These are phyloP conservation scores for Xylariales sp. DNA, from an alignment of 2,329 filamentous ascomycete species.

Conservation along the genomic window DNA sequence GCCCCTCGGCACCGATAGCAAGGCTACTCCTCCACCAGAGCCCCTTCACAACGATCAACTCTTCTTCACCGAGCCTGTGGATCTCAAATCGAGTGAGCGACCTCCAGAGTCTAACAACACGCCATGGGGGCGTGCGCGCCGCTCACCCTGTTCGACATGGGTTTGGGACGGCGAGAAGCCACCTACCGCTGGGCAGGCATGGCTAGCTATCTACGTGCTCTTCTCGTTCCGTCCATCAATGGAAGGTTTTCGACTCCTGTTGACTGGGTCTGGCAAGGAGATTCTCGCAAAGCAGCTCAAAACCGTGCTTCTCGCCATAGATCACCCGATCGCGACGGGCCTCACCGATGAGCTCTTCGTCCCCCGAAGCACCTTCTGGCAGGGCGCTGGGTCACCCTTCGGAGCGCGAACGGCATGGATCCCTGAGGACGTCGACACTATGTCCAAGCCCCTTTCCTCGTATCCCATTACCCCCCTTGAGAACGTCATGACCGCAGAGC, in stretches of 20 bases:
- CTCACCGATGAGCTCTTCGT: slow-evolving; percentile 53
- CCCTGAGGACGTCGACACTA: slow-evolving; percentile 54
- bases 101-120: slow-evolving; percentile 65
- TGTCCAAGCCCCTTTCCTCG: slow-evolving; percentile 55
- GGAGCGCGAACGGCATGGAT: slow-evolving; percentile 73
- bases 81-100: slow-evolving; percentile 62
- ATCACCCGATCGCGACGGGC: slow-evolving; percentile 56
- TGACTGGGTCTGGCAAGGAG: slow-evolving; percentile 55
- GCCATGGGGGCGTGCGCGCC: slow-evolving; percentile 66
- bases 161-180: slow-evolving; percentile 56
- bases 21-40: slow-evolving; percentile 48
- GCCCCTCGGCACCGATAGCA: slow-evolving; percentile 45
- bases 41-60: slow-evolving; percentile 53
- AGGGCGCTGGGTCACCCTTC: slow-evolving; percentile 75
- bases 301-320: slow-evolving; percentile 61
- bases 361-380: slow-evolving; percentile 72
- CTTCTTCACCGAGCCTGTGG: slow-evolving; percentile 59
- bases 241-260: slow-evolving; percentile 61
- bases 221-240: slow-evolving; percentile 62
- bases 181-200: slow-evolving; percentile 62
- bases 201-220: slow-evolving; percentile 65
- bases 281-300: slow-evolving; percentile 54
- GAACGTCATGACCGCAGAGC: slow-evolving; percentile 57
- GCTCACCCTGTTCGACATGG: slow-evolving; percentile 60
- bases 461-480: slow-evolving; percentile 63